Conservation (phyloP, 176 grass and related monocot species). For the Cocos nucifera region DNA sequence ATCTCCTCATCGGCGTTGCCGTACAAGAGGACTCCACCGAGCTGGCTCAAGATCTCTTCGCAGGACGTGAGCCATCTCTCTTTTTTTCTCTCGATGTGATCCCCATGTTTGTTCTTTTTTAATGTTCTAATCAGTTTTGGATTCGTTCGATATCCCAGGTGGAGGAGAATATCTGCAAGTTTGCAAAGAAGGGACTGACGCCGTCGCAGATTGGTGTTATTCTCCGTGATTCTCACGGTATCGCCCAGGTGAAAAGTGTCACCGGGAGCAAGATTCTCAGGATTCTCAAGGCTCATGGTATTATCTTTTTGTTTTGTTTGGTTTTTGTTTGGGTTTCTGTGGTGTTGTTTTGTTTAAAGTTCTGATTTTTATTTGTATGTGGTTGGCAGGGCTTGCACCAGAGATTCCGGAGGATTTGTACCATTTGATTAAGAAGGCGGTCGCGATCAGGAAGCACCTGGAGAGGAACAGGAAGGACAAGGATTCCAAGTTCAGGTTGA, state of each 20-base stretch:
- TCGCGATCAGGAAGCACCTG: conserved; percentile 85
- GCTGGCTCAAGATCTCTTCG: conserved; percentile 58
- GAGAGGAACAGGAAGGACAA: conserved; percentile 99
- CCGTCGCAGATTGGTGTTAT: too few species aligned
- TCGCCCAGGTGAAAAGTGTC: too few species aligned
- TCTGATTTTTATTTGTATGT: not conserved
- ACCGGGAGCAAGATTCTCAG: conserved; percentile 76
- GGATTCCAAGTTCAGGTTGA: conserved; percentile 83
- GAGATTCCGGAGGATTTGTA: conserved; percentile 88
- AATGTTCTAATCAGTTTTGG: not conserved
- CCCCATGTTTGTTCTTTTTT: conserved; percentile 2
- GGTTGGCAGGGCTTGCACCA: conserved; percentile 38
- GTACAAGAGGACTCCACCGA: conserved; percentile 78
- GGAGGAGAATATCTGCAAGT: too few species aligned
- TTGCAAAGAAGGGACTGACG: too few species aligned
- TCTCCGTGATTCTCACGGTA: too few species aligned
- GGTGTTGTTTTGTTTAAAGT: not conserved
- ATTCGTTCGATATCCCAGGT: too few species aligned
- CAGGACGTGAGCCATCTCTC: conserved; percentile 27
- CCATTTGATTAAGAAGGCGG: conserved; percentile 87
- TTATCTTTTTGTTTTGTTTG: not conserved
- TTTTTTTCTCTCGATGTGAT: not conserved
- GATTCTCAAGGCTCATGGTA: conserved; percentile 83
- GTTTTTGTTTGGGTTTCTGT: not conserved
- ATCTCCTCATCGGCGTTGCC: conserved; percentile 84